Conservation (phyloP, 2,329 filamentous ascomycete genomes). For the Xylaria sp. region DNA sequence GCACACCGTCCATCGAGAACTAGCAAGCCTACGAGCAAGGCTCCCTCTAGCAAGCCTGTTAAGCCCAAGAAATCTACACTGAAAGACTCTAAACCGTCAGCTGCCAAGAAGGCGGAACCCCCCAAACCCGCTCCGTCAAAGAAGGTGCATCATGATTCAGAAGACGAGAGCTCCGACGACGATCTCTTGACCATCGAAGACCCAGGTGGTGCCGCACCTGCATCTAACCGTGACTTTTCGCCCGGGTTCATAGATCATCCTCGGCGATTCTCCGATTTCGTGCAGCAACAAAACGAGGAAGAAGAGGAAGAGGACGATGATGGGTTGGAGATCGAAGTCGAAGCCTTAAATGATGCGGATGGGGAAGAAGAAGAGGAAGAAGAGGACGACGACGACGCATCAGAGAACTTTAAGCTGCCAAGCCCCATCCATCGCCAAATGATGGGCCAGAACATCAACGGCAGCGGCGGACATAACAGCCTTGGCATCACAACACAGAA, state of each 20-base stretch:
- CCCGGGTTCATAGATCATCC: constrained; percentile 57
- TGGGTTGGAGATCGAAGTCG: constrained; percentile 55
- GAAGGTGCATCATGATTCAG: constrained; percentile 47
- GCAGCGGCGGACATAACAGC: constrained; percentile 33
- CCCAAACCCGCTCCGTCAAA: constrained; percentile 38
- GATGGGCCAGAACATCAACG: constrained; percentile 43
- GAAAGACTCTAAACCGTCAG: constrained; percentile 38
- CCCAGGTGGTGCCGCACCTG: constrained; percentile 59
- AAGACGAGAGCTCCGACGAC: constrained; percentile 65
- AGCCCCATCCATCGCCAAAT: constrained; percentile 60
- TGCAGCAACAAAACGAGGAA: constrained; percentile 53
- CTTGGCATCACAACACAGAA: constrained; percentile 33
- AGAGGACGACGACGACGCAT: constrained; percentile 52
- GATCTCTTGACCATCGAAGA: constrained; percentile 70
- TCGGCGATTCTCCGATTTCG: constrained; percentile 65
- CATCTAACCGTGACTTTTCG: constrained; percentile 56
- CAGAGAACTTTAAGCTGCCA: constrained; percentile 61
- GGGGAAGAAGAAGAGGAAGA: constrained; percentile 53
- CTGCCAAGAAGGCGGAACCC: constrained; percentile 39
- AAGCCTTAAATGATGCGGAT: constrained; percentile 57
- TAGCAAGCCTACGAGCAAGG: constrained; percentile 33
- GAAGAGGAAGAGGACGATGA: constrained; percentile 47
- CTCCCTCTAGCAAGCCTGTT: constrained; percentile 39
- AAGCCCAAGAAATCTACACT: constrained; percentile 44
- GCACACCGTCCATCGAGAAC: constrained; percentile 42